Conservation (phyloP, 306 rosid species). For the Trifolium repens region DNA sequence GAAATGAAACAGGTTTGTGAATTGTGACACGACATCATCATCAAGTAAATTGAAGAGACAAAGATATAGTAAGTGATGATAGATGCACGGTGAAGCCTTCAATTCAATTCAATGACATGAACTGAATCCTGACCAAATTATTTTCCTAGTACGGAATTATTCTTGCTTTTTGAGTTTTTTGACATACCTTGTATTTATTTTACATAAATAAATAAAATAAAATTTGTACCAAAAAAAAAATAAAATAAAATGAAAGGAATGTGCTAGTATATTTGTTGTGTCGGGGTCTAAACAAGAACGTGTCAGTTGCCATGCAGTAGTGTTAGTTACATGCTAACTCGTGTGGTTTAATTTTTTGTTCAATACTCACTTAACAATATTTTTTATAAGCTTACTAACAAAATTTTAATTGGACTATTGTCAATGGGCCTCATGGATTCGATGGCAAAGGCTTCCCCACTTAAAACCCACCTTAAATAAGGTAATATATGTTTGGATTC, state of each 20-base stretch:
- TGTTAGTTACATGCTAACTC: constrained; percentile 19
- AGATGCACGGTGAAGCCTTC: constrained; percentile 44
- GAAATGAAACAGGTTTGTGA: constrained; percentile 45
- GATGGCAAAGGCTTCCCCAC: not conserved
- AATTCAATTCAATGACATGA: constrained; percentile 46
- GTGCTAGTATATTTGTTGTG: constrained; percentile 26
- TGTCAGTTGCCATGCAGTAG: constrained; percentile 50
- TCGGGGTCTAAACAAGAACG: constrained; percentile 36
- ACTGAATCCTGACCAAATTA: constrained; percentile 44
- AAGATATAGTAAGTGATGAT: constrained; percentile 32
- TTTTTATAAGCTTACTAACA: not conserved
- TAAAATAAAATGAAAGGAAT: not conserved
- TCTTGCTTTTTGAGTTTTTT: constrained; percentile 39
- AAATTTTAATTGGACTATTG: not conserved
- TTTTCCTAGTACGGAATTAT: constrained; percentile 54
- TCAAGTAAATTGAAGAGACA: constrained; percentile 29
- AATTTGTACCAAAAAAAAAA: not conserved
- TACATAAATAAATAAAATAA: not conserved
- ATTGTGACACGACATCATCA: constrained; percentile 54
- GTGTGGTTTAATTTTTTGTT: constrained; percentile 16
- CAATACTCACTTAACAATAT: not conserved
- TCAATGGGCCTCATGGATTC: not conserved
- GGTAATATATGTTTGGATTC: not conserved
- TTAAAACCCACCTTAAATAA: not conserved
- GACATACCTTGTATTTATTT: constrained; percentile 8